phyloP scores from a whole-genome alignment of 345 rosid genomes.

The Populus euphratica region DNA sequence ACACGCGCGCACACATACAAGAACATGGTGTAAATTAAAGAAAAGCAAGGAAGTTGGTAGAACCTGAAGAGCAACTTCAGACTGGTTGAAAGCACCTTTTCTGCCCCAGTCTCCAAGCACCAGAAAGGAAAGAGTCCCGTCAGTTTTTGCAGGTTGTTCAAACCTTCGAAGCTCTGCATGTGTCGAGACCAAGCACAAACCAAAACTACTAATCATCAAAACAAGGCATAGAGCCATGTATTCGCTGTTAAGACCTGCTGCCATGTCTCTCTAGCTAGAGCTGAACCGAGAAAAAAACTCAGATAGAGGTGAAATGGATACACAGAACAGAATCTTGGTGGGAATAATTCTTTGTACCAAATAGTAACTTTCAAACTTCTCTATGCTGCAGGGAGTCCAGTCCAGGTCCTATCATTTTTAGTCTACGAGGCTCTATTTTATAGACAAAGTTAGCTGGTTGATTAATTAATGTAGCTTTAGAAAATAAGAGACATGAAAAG shows the following conservation, averaged over 20 bases:
- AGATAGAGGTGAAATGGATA: neutral
- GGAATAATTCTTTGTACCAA: neutral
- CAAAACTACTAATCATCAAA: neutral
- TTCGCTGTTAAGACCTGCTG: neutral
- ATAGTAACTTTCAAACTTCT: neutral
- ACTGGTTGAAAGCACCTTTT: constrained; percentile 64
- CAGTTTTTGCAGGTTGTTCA: constrained; percentile 41
- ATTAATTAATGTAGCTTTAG: too few relatives aligned
- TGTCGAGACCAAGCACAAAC: constrained; percentile 13
- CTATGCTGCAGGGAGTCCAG: neutral
- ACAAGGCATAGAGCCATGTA: neutral
- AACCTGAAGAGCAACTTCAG: constrained; percentile 67
- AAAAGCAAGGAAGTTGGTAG: neutral
- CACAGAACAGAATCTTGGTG: neutral
- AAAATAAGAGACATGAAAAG: too few relatives aligned
- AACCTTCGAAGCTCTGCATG: constrained; percentile 50
- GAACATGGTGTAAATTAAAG: neutral
- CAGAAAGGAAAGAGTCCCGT: constrained; percentile 57
- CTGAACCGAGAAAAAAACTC: neutral
- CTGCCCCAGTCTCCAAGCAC: constrained; percentile 90
- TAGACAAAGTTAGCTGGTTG: too few relatives aligned
- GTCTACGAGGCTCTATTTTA: neutral
- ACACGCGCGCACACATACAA: too few relatives aligned
- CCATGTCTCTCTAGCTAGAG: neutral
- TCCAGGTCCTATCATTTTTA: neutral